Conservation (phyloP, 257 asterid species). For the Salvia miltiorrhiza region DNA sequence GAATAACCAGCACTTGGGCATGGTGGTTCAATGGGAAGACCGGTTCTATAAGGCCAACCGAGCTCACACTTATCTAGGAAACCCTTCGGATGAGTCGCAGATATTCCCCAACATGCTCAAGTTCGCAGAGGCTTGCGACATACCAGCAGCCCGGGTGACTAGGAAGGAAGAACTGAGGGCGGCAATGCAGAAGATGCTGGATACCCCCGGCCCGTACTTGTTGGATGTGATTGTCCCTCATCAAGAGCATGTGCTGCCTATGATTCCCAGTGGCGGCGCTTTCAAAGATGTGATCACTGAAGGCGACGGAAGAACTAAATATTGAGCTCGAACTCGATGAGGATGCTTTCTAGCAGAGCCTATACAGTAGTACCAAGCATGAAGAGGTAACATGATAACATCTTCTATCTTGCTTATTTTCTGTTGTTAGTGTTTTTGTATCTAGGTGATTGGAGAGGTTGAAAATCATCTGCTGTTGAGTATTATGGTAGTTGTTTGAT, state of each 20-base stretch:
- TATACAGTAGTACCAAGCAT: neutral
- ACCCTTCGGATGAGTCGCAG: constrained; percentile 55
- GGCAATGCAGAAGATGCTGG: constrained; percentile 67
- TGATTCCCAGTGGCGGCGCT: constrained; percentile 80
- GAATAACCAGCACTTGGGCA: constrained; percentile 80
- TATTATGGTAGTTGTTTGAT: neutral
- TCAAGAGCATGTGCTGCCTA: constrained; percentile 84
- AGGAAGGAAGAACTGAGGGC: constrained; percentile 43
- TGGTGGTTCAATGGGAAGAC: constrained; percentile 94
- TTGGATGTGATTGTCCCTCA: constrained; percentile 80
- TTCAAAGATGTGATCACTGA: constrained; percentile 77
- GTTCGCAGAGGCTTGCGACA: constrained; percentile 70
- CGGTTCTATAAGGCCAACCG: constrained; percentile 78
- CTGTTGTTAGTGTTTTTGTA: neutral
- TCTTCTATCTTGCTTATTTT: neutral
- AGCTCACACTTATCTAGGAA: constrained; percentile 75
- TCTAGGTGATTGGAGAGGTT: neutral
- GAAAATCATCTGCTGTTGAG: neutral
- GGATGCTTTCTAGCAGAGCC: neutral
- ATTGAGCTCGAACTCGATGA: constrained; percentile 27
- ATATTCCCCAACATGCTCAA: constrained; percentile 72
- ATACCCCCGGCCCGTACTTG: constrained; percentile 74
- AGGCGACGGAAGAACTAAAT: constrained; percentile 62
- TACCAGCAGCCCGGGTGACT: constrained; percentile 68
- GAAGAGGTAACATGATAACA: neutral